Evolutionary conservation across 2,329 filamentous ascomycete species (phyloP), one percentile per base, ranked within the genome.

Genomic region (Talaromyces rugulosus): DNA sequence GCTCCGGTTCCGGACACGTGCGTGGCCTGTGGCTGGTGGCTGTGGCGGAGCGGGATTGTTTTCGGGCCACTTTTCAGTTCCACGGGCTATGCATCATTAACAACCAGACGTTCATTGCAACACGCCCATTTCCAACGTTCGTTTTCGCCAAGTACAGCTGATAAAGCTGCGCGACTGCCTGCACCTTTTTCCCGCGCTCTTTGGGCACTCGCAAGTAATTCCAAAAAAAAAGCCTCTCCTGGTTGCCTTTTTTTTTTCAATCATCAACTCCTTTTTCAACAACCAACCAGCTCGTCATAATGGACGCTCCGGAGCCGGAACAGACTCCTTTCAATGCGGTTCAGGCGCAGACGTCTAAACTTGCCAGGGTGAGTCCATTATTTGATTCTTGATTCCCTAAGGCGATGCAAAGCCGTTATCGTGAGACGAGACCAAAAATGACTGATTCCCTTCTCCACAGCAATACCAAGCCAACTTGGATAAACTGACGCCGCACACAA

Each of bases 401-500:
- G 36, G 16, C 36, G 34, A 55, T 9, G 16, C 23, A 23, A 23
- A 23, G 23, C 2, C 23, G 36, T 18, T 34, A 44, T 40, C 50
- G 42, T 52, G 18, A n/a, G 23, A 33, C 14, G 18, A 6, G 33
- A 27, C 9, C 23, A 34, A 28, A 51, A 8, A 42, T 4, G 23
- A 16, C 42, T 40, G 11, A 54, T 61, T 27, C 59, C 51, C 2
- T n/a, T 59, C 12, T 12, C 2, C 58, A 60, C 77, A 97, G 92
- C 86, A 92, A 82, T 98, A 96, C 77, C 95, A 99, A 87, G 84
- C 91, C 61, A 91, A 95, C 66, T 88, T 99, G 68, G 95, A 99
- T 79, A 90, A 92, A 79, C 94, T 90, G 58, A 98, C 94, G 9
- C 95, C 95, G 14, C 96, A 87, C 77, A 88, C 92, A 60, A 81